Evolutionary conservation across 23 red algal genomes (phyloP).

Genomic region (Chondrus crispus): DNA sequence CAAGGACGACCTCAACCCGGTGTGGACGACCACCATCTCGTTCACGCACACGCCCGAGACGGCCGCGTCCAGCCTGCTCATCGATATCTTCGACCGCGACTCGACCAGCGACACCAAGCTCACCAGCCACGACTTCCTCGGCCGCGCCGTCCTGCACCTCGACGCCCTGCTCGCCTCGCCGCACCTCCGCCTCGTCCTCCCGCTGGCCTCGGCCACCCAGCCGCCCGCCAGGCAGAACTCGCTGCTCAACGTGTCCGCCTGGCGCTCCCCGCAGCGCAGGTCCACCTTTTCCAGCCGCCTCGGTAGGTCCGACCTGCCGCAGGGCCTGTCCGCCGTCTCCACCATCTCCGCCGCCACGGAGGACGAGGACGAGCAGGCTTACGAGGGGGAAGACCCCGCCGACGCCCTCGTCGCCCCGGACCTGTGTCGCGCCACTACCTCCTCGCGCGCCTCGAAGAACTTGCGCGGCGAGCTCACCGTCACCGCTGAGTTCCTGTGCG

Average conservation of each 20-base stretch:
- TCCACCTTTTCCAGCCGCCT: neutral
- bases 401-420: neutral
- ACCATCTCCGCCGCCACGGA: neutral
- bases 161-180: neutral
- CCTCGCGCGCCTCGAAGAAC: conserved; percentile 16
- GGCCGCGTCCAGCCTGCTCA: neutral
- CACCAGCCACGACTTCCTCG: conserved; percentile 45
- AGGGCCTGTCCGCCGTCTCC: neutral
- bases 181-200: neutral
- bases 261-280: neutral
- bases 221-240: neutral
- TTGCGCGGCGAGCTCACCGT: conserved; percentile 19
- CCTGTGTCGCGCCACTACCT: conserved; percentile 10
- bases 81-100: conserved; percentile 47
- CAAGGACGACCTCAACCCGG: conserved; percentile 46
- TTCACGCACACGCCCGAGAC: conserved; percentile 12
- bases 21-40: conserved; percentile 54
- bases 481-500: neutral
- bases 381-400: neutral
- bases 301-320: neutral
- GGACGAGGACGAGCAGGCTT: neutral
- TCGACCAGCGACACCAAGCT: neutral
- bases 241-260: neutral
- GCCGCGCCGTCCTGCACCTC: conserved; percentile 29
- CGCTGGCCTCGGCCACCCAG: neutral